Evolutionary conservation across 768 basidiomycete species (phyloP).

Genomic region (Mycena latifolia): DNA sequence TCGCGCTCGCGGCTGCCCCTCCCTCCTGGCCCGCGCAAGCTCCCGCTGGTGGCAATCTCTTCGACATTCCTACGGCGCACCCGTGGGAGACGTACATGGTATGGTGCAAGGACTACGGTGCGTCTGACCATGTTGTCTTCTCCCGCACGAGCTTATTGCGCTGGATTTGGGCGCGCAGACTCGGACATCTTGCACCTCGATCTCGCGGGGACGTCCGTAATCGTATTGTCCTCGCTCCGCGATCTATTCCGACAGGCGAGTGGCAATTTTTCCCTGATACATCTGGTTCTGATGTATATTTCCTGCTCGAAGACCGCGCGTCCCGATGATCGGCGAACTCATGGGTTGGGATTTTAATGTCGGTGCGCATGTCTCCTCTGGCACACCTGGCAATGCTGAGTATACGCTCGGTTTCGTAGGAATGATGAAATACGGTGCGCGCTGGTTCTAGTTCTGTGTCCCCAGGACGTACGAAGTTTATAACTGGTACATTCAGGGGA

Average conservation of each 20-base stretch:
- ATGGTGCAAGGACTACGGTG: too few relatives aligned
- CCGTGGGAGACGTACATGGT: too few relatives aligned
- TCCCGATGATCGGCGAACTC: conserved; percentile 29
- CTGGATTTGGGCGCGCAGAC: not conserved
- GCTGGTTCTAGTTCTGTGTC: too few relatives aligned
- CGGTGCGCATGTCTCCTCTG: not conserved
- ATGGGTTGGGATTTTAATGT: conserved; percentile 33
- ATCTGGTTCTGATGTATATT: not conserved
- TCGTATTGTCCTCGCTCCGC: not conserved
- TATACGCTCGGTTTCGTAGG: not conserved
- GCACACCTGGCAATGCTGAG: not conserved
- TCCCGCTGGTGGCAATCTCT: too few relatives aligned
- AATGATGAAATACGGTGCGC: conserved; percentile 32
- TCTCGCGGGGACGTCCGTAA: not conserved
- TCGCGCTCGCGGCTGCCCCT: too few relatives aligned
- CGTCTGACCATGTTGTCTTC: too few relatives aligned
- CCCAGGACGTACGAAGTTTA: too few relatives aligned
- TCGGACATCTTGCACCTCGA: conserved; percentile 2
- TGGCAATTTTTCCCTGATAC: too few relatives aligned
- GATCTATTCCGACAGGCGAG: conserved; percentile 53
- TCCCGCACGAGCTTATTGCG: too few relatives aligned
- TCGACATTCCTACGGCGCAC: too few relatives aligned
- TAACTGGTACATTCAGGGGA: too few relatives aligned
- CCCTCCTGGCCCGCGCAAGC: too few relatives aligned
- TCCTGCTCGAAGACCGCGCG: not conserved